These are phyloP conservation scores for Coniferiporia weirii DNA, from an alignment of 1,284 basidiomycete species.

Conservation along the genomic window DNA sequence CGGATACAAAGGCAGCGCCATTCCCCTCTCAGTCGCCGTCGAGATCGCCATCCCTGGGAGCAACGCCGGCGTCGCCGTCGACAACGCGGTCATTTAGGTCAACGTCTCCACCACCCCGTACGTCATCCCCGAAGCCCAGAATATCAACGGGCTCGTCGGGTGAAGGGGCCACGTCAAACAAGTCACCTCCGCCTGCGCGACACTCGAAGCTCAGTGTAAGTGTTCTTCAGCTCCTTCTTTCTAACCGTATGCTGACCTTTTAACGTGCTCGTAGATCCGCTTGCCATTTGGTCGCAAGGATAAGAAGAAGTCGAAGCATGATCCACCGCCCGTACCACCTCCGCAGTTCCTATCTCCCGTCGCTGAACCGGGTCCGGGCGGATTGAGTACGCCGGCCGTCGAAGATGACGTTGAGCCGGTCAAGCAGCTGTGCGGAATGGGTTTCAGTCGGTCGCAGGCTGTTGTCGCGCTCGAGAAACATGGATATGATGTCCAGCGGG, in stretches of 20 bases:
- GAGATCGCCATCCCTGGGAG: slow-evolving; percentile 32
- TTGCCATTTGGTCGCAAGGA: slow-evolving; percentile 74
- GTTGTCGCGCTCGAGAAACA: slow-evolving; percentile 70
- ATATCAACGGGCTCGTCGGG: slow-evolving; percentile 54
- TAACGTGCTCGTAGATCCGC: slow-evolving; percentile 48
- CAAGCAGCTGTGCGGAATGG: slow-evolving; percentile 76
- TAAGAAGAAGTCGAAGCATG: slow-evolving; percentile 47
- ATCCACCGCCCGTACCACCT: slow-evolving; percentile 39
- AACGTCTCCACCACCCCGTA: slow-evolving; percentile 42
- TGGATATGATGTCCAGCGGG: slow-evolving; percentile 69
- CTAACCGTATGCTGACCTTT: slow-evolving; percentile 11
- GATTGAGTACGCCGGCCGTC: slow-evolving; percentile 44
- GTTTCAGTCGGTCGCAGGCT: slow-evolving; percentile 75
- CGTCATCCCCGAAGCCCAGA: slow-evolving; percentile 50
- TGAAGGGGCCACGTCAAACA: slow-evolving; percentile 38
- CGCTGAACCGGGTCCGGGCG: slow-evolving; percentile 31
- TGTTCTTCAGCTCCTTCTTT: slow-evolving; percentile 20
- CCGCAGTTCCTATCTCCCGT: slow-evolving; percentile 38
- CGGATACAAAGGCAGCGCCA: neutral
- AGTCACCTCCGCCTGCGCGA: slow-evolving; percentile 43
- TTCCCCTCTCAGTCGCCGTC: slow-evolving; percentile 24
- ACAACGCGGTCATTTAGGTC: slow-evolving; percentile 31
- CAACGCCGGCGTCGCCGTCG: slow-evolving; percentile 27
- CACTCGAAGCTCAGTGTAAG: slow-evolving; percentile 73
- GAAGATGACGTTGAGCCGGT: slow-evolving; percentile 76